Evolutionary conservation across 2,329 filamentous ascomycete species (phyloP).

Genomic region (Colletotrichum scovillei): DNA sequence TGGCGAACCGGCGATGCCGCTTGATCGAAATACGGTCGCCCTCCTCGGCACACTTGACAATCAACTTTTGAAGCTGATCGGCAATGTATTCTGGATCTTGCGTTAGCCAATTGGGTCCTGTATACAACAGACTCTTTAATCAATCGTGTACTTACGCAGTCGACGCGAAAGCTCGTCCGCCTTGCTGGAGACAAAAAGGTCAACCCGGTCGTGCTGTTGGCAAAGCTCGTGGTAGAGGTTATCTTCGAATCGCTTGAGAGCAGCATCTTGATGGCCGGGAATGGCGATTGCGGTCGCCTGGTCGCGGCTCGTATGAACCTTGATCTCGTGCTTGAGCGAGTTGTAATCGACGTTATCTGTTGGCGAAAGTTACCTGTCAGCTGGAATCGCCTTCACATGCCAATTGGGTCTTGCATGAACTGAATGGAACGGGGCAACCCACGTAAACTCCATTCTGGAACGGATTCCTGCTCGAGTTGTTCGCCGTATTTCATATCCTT

Average conservation of each 20-base stretch:
- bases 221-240: slow-evolving; percentile 78
- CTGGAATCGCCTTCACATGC: slow-evolving; percentile 1
- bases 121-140: background rate
- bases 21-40: slow-evolving; percentile 53
- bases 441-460: slow-evolving; percentile 86
- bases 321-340: slow-evolving; percentile 86
- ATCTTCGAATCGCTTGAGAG: slow-evolving; percentile 74
- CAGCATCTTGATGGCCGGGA: slow-evolving; percentile 73
- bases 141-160: slow-evolving; percentile 59
- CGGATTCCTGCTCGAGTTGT: slow-evolving; percentile 78
- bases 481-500: slow-evolving; percentile 79
- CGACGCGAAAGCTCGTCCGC: slow-evolving; percentile 80
- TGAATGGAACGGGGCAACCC: slow-evolving; percentile 40
- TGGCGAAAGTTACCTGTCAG: slow-evolving; percentile 3
- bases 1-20: slow-evolving; percentile 63
- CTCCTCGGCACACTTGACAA: slow-evolving; percentile 54
- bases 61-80: slow-evolving; percentile 58
- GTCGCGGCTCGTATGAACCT: slow-evolving; percentile 78
- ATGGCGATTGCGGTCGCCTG: slow-evolving; percentile 79
- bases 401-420: background rate
- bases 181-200: slow-evolving; percentile 84
- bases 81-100: slow-evolving; percentile 58
- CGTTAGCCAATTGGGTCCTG: slow-evolving; percentile 3
- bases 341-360: slow-evolving; percentile 91
- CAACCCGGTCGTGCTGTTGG: slow-evolving; percentile 80